Base-by-base conservation (phyloP, 1,284 basidiomycete genomes). In the Pseudozyma hubeiensis region DNA sequence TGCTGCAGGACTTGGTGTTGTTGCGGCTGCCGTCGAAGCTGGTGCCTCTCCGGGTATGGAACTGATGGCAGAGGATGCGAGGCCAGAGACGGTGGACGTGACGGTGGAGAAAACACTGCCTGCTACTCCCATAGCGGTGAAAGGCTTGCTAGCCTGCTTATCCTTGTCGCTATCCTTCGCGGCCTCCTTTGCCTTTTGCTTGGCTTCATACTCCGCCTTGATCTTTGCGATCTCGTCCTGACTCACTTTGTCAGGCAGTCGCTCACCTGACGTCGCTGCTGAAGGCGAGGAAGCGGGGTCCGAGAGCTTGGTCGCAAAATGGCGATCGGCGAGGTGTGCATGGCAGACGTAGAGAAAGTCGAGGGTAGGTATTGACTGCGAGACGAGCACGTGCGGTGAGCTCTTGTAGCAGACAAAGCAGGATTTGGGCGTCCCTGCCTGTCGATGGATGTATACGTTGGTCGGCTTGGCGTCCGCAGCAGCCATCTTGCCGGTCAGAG, bases 281-380 rank as follows among this genome's bases (percentile, higher is more conserved):
- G 56, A 48, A 24, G 24, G 4, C 2, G 60, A 19, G 16, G 49
- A 44, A 5, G 59, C 17, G n/a, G 64, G 67, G 39, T 70, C 63
- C 2, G 63, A 65, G 17, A 70, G 59, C 34, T 65, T 64, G 14
- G 50, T 69, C 1, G 78, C 78, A 53, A 81, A 81, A 30, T 78
- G 67, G 5, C 73, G 64, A 49, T 82, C 80, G 24, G 57, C 56
- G 10, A 80, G 54, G 41, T 81, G 79, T 1, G 73, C 63, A 39
- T 59, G 53, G 46, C 81, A 82, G 60, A 77, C 53, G 54, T 78
- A 80, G 64, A 81, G 61, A 51, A 79, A 81, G 54, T 82, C 81
- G 14, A 63, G 49, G 24, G 50, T 56, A 5, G 78, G 78, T n/a
- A 72, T 59, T 0, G 65, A 65, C 13, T 67, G 60, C 13, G 75